Base-by-base conservation (phyloP, 2,329 filamentous ascomycete species). In the Nothophaeocryptopus gaeumannii region DNA sequence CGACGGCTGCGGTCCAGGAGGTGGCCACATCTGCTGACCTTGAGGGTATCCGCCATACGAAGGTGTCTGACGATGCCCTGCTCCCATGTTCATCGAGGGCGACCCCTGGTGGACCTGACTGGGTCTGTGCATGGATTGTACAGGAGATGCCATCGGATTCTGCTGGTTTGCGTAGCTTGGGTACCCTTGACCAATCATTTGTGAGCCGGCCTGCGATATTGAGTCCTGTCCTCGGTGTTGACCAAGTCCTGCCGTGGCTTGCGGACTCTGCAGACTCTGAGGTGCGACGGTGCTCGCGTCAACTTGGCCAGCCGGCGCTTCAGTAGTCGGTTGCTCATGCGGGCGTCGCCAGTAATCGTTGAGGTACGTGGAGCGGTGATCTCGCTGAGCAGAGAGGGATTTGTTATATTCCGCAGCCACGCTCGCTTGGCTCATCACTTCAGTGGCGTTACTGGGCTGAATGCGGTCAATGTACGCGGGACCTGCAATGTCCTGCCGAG, bases 341-440 rank as follows among this genome's bases (percentile, higher is more conserved):
- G 88, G 85, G 54, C 87, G 81, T 57, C 86, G 82, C 87, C 91
- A 97, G 58, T 90, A 80, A 47, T 83, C 84, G 47, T 92, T 84
- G 57, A 95, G 77, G 59, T 89, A 95, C 51, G 91, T 85, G 51
- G 78, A 81, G 51, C 93, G 86, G 70, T 87, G 85, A 34, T 83
- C 83, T 51, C 92, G 85, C 68, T 91, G 86, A 60, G 87, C 81
- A 63, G 87, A 89, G 44, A 97, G 77, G 39, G 81, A 80, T 62
- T 93, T 89, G 73, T 92, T 97, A 73, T 86, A 95, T 60, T 97
- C 92, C 50, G 89, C 89, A 13, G 92, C 86, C 56, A 95, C 89
- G 43, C 89, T 83, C 26, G 90, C 89, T 69, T 96, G 90, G 39
- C 87, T 86, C 58, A 93, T 78, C 46, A 97, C 83, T 62, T 97